Evolutionary conservation across 2,329 filamentous ascomycete species (phyloP), one percentile per base, ranked within the genome.

Genomic region (Orbilia ellipsospora): DNA sequence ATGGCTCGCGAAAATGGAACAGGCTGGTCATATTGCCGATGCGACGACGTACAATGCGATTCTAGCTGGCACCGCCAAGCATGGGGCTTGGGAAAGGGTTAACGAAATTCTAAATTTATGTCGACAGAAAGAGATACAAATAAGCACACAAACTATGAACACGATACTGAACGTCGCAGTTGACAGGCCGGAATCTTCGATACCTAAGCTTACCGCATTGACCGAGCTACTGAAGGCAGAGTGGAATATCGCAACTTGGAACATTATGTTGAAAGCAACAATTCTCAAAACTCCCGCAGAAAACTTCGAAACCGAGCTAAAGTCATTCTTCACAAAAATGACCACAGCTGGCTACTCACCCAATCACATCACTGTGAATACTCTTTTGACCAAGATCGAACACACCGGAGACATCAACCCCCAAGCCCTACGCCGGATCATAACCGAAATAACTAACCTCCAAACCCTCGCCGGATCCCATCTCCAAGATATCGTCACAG

Each of bases 211-310:
- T 16, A 73, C 78, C 56, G 51, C 75, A 20, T 57, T 77, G 15
- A 74, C 66, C 28, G 40, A 67, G 28, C 55, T 28, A 8, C 36
- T 73, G 10, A 73, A 62, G 12, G 65, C 73, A 18, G 26, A 55
- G 6, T 73, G 69, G 12, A 52, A 74, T 31, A 12, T 54, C 15
- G 68, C 59, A 28, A 79, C 78, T 13, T 80, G 73, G 65, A 79
- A 78, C 62, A 79, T 79, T 57, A 75, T 79, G 67, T 62, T 80
- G 57, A 72, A 78, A 23, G 72, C 77, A 20, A 76, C 63, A 15
- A 52, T 76, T 10, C 26, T 28, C 6, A 69, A 66, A 55, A 76
- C 62, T 18, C 45, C 75, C 4, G 50, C 55, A 20, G 68, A 67
- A 20, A 54, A 73, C 26, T 28, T 77, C 16, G 67, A 70, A 16